Conservation (phyloP, 176 grass and related monocot species). For the Eleusine indica region DNA sequence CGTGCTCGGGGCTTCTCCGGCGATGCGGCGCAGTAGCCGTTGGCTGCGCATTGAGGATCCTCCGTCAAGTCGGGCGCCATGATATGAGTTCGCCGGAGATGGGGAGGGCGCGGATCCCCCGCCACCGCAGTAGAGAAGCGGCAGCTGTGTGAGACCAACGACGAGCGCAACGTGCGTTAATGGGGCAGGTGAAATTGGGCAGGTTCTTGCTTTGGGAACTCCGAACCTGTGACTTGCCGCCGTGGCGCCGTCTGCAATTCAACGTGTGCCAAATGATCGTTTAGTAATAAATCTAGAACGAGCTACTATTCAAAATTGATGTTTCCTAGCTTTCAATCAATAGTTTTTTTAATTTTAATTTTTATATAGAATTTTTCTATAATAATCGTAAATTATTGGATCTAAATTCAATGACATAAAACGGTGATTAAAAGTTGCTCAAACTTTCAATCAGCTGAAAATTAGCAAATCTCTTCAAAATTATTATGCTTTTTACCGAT, state of each 20-base stretch:
- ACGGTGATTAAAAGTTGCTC: too few relatives aligned
- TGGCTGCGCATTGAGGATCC: conserved; percentile 33
- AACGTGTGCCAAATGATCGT: not conserved
- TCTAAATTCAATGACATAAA: too few relatives aligned
- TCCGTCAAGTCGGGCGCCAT: conserved; percentile 39
- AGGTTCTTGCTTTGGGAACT: conserved; percentile 12
- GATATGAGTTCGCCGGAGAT: conserved; percentile 40
- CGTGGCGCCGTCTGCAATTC: not conserved
- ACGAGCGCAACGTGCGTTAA: conserved; percentile 23
- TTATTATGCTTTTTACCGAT: too few relatives aligned
- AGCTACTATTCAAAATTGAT: too few relatives aligned
- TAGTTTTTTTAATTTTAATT: too few relatives aligned
- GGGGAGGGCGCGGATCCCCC: conserved; percentile 21
- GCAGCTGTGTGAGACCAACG: conserved; percentile 33
- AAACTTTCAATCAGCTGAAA: too few relatives aligned
- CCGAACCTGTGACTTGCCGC: not conserved
- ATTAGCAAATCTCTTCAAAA: too few relatives aligned
- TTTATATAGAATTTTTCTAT: too few relatives aligned
- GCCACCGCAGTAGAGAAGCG: conserved; percentile 23
- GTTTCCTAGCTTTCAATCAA: too few relatives aligned
- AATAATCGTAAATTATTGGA: too few relatives aligned
- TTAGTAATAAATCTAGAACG: not conserved
- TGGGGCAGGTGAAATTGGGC: not conserved
- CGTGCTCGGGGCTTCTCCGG: not conserved
- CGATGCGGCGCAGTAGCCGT: conserved; percentile 6